A percentile compares a stretch with the other conserved stretches of the same genome.
Conservation (phyloP, 2,329 filamentous ascomycete species). For the Phaeosphaeriaceae sp. region DNA sequence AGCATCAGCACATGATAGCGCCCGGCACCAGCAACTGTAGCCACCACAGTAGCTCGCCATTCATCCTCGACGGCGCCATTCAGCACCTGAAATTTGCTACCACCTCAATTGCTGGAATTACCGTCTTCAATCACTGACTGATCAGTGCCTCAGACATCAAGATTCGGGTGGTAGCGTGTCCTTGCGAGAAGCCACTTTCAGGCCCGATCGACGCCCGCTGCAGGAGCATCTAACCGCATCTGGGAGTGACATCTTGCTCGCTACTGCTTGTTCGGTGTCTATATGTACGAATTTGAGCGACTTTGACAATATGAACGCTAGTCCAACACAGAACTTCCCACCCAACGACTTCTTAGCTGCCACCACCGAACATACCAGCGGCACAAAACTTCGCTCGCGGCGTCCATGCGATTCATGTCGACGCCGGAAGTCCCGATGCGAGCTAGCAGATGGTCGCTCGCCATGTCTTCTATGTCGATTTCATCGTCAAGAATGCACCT, state of each 20-base stretch:
- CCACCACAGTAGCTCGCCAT: neutral
- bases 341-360: conserved; percentile 18
- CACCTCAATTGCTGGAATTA: no score
- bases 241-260: neutral
- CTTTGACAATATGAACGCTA: conserved; percentile 18
- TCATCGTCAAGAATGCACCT: conserved; percentile 71
- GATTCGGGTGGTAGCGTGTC: neutral
- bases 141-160: neutral
- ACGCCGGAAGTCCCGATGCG: conserved; percentile 70
- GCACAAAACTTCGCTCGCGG: conserved; percentile 26
- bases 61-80: neutral
- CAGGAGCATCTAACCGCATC: neutral
- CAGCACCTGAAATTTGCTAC: no score
- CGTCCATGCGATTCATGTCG: conserved; percentile 73
- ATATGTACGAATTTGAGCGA: neutral
- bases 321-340: conserved; percentile 17
- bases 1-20: neutral
- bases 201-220: neutral
- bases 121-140: neutral
- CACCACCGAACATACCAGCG: conserved; percentile 6
- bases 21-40: neutral
- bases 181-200: neutral
- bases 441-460: conserved; percentile 69
- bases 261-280: neutral
- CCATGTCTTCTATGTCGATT: conserved; percentile 72